A percentile compares a stretch with the other conserved stretches of the same genome.
These are phyloP conservation scores for Paecilomyces sp. DNA, from an alignment of 2,329 filamentous ascomycete genomes.

Conservation along the genomic window DNA sequence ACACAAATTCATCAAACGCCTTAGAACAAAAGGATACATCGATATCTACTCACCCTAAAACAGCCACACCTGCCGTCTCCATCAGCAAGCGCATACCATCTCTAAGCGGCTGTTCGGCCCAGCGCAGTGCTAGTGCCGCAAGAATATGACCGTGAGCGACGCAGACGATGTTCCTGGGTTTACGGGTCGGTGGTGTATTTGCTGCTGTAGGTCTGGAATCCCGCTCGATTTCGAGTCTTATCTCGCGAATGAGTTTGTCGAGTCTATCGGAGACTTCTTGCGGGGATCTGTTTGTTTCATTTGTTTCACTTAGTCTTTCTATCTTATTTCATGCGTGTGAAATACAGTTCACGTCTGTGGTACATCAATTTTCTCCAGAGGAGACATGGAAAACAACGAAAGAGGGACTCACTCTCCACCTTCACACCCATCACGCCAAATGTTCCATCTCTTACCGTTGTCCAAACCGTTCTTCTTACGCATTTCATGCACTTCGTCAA, in stretches of 20 bases:
- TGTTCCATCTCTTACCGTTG: slow-evolving; percentile 6
- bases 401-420: slow-evolving; percentile 9
- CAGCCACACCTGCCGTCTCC: slow-evolving; percentile 9
- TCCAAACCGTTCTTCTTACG: slow-evolving; percentile 2
- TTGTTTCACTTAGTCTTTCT: not conserved
- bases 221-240: slow-evolving; percentile 2
- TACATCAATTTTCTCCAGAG: not conserved
- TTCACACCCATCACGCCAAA: slow-evolving; percentile 12
- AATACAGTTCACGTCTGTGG: not conserved
- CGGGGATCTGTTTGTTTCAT: slow-evolving; percentile 2
- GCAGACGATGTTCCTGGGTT: slow-evolving; percentile 9
- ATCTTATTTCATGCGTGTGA: not conserved
- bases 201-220: slow-evolving; percentile 6
- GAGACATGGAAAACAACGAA: not conserved
- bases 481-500: slow-evolving; percentile 51
- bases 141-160: slow-evolving; percentile 11
- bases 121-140: slow-evolving; percentile 11
- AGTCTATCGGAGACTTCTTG: slow-evolving; percentile 6
- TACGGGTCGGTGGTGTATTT: slow-evolving; percentile 2
- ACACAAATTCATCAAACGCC: not conserved
- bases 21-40: not conserved
- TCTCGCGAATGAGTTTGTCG: slow-evolving; percentile 7
- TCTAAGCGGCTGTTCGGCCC: slow-evolving; percentile 5
- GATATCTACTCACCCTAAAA: slow-evolving; percentile 8
- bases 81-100: slow-evolving; percentile 8